Conservation (phyloP, 2,329 filamentous ascomycete species). For the Mollisia scopiformis region DNA sequence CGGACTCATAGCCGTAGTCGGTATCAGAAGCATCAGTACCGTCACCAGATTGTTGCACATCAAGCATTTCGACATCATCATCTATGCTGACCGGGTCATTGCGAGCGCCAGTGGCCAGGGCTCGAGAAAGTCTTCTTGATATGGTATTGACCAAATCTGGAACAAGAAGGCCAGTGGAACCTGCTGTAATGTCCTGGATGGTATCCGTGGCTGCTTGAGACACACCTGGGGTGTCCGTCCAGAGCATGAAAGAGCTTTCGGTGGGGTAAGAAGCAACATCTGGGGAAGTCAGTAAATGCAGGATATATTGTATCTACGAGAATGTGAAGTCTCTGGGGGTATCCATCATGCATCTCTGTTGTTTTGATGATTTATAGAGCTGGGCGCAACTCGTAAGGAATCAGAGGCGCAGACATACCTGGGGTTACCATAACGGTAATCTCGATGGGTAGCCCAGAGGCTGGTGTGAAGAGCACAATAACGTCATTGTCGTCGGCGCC, state of each 20-base stretch:
- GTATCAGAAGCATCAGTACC: slow-evolving; percentile 26
- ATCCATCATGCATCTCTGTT: background rate
- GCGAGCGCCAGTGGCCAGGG: slow-evolving; percentile 24
- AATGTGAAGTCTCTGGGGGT: background rate
- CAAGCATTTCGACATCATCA: slow-evolving; percentile 29
- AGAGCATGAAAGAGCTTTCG: slow-evolving; percentile 55
- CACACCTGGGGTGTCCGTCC: slow-evolving; percentile 50
- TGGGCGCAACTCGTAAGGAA: background rate
- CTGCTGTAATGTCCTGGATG: slow-evolving; percentile 31
- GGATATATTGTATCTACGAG: too few relatives aligned
- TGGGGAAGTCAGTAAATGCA: slow-evolving; percentile 19
- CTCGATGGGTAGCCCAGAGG: slow-evolving; percentile 27
- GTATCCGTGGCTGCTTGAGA: slow-evolving; percentile 43
- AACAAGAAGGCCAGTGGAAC: slow-evolving; percentile 27
- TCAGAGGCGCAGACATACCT: slow-evolving; percentile 17
- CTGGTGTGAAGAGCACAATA: slow-evolving; percentile 57
- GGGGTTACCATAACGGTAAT: slow-evolving; percentile 29
- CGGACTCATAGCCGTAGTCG: slow-evolving; percentile 31
- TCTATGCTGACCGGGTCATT: slow-evolving; percentile 27
- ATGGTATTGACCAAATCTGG: slow-evolving; percentile 29
- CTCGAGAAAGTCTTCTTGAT: slow-evolving; percentile 27
- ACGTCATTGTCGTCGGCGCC: slow-evolving; percentile 76
- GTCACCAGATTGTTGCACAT: slow-evolving; percentile 23
- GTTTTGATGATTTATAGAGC: background rate
- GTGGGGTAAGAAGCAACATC: slow-evolving; percentile 60